A percentile compares a stretch with the other conserved stretches of the same genome.
Evolutionary conservation across 2,329 filamentous ascomycete genomes (phyloP).

Genomic region (Aspergillus sp.): DNA sequence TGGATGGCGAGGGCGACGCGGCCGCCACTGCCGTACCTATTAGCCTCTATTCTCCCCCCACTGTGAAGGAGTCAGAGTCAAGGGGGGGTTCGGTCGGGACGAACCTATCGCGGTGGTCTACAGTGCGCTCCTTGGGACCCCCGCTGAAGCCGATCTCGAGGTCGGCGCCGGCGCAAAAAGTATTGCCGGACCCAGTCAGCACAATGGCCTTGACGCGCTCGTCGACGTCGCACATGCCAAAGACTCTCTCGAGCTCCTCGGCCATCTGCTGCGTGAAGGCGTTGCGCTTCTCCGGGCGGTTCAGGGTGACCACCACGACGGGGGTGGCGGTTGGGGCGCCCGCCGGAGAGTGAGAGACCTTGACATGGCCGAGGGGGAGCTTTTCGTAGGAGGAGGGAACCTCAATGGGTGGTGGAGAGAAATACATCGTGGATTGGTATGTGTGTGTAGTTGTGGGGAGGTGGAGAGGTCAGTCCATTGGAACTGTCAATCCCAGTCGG

Average conservation of each 20-base stretch:
- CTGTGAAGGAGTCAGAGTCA: background rate
- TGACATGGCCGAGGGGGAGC: conserved; percentile 31
- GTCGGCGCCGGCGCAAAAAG: conserved; percentile 55
- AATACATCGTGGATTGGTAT: background rate
- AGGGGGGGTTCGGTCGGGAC: conserved; percentile 7
- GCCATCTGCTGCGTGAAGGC: conserved; percentile 56
- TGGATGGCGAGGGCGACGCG: conserved; percentile 51
- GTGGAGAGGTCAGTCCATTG: background rate
- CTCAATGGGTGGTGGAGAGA: conserved; percentile 10
- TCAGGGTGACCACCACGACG: conserved; percentile 51
- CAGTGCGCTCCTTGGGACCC: conserved; percentile 36
- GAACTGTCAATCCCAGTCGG: too few relatives aligned
- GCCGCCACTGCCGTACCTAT: conserved; percentile 24
- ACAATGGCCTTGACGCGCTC: conserved; percentile 55
- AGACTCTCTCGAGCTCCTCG: conserved; percentile 39
- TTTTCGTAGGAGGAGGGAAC: conserved; percentile 36
- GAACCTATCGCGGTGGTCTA: conserved; percentile 55
- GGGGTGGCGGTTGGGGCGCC: conserved; percentile 49
- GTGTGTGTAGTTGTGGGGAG: background rate
- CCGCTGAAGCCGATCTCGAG: conserved; percentile 51
- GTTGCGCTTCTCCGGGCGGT: conserved; percentile 58
- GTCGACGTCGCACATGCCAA: conserved; percentile 47
- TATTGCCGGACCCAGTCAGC: conserved; percentile 49
- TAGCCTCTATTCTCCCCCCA: background rate
- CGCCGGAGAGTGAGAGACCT: conserved; percentile 36